A percentile compares a stretch with the other conserved stretches of the same genome.
phyloP scores from a whole-genome alignment of 2,329 filamentous ascomycete species.

The Trichoderma sp. region DNA sequence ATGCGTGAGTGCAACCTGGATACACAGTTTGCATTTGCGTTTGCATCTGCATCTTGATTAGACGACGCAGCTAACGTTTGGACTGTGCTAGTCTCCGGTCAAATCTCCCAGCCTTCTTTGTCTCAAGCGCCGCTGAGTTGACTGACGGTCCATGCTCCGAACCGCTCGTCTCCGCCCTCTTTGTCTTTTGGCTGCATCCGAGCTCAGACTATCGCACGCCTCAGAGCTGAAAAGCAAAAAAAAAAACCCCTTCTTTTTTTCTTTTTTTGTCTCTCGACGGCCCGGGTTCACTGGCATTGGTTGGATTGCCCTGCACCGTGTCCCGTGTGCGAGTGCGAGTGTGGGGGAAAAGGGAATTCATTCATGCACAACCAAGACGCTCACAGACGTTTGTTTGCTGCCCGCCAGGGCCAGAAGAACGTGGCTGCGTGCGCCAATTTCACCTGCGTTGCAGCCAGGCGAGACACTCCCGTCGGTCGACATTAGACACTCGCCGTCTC shows the following conservation, averaged over 20 bases:
- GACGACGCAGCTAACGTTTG: conserved; percentile 11
- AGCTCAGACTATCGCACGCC: conserved; percentile 4
- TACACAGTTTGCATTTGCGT: neutral
- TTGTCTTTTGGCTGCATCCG: neutral
- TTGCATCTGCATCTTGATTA: neutral
- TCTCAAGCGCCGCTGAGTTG: neutral
- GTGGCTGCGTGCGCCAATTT: conserved; percentile 17
- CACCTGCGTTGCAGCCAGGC: conserved; percentile 6
- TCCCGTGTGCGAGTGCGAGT: neutral
- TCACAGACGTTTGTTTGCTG: conserved; percentile 13
- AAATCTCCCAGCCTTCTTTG: conserved; percentile 1
- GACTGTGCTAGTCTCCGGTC: neutral
- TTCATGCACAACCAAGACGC: neutral
- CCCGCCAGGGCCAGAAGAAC: neutral
- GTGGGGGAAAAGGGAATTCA: neutral
- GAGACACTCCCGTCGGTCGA: neutral
- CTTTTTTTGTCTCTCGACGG: neutral
- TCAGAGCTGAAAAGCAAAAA: neutral
- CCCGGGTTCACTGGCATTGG: neutral
- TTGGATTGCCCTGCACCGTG: neutral
- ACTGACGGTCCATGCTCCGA: conserved; percentile 5
- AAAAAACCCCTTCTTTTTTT: neutral
- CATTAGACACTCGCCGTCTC: conserved; percentile 14
- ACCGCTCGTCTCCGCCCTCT: neutral
- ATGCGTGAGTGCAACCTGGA: neutral